Evolutionary conservation across 139 green algal genomes (phyloP), one percentile per base, ranked within the genome.

Genomic region (Chlorella sp.): DNA sequence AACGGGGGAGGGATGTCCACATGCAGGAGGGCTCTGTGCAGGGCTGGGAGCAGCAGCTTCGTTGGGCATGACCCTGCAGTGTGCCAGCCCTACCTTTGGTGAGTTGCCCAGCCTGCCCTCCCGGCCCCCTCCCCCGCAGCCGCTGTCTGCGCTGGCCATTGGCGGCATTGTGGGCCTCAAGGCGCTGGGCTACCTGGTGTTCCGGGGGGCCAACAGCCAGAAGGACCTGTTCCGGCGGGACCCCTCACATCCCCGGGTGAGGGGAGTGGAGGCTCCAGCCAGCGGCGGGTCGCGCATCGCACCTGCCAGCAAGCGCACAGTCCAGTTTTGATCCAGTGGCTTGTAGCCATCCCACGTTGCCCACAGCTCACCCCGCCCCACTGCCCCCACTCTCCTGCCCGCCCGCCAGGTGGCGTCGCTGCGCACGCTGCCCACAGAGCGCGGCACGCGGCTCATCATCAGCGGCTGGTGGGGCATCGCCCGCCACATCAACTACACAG

Each of bases 401-500:
- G 60, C 77, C 16, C 87, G 68, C 26, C 51, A 60, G 51, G 95
- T 98, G 36, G 48, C 64, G 20, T 89, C 96, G 84, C 87, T 99
- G 22, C 90, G 94, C 67, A 95, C 91, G n/a, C 86, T 99, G 82
- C 88, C 89, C 24, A 99, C 96, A 6, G 85, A 92, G 69, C 89
- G 95, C 8, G 96, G 96, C 78, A 96, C 92, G 8, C 86, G 91
- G 80, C 90, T 99, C 26, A 93, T 99, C 34, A 89, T 96, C 69
- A 94, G 83, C 44, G 95, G 96, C 34, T 99, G 95, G 95, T 98
- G 96, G 96, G 96, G 96, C 67, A 86, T 96, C 17, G 91, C 94
- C 19, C 90, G 96, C 28, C 95, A 99, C 85, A 95, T 96, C 87
- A 99, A 99, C 90, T 99, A 99, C 90, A 89, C 94, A 26, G 96